Conservation (phyloP, 2,329 filamentous ascomycete genomes). For the Sporothrix brasiliensis region DNA sequence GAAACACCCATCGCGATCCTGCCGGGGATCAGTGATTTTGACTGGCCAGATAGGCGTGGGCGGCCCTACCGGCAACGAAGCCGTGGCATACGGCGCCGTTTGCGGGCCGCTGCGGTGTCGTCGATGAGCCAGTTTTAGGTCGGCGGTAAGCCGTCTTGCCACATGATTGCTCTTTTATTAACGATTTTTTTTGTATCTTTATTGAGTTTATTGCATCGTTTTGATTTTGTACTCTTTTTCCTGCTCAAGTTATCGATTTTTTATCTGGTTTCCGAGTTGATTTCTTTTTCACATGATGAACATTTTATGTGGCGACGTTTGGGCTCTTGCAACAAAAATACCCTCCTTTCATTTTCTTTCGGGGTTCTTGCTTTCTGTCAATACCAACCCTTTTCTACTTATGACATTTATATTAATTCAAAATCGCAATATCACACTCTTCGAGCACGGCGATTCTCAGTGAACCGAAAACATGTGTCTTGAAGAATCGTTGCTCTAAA, state of each 20-base stretch:
- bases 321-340: constrained; percentile 21
- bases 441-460: background rate
- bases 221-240: background rate
- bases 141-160: background rate
- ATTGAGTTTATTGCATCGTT: background rate
- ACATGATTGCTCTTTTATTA: background rate
- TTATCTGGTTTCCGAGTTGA: background rate
- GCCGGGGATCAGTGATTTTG: background rate
- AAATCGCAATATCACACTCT: background rate
- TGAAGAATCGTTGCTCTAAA: background rate
- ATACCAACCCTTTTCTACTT: background rate
- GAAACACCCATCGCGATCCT: background rate
- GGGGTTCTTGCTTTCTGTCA: background rate
- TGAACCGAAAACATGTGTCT: background rate
- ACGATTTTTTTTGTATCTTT: background rate
- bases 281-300: constrained; percentile 8
- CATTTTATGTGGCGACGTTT: background rate
- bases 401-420: background rate
- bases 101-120: background rate
- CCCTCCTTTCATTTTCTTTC: constrained; percentile 1
- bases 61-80: background rate
- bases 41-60: constrained; percentile 6
- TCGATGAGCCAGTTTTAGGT: constrained; percentile 3
- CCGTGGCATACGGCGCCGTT: background rate
- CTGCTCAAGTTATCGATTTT: background rate